Percentiles rank a stretch among this genome's conserved stretches.
phyloP scores from a whole-genome alignment of 148 eudicot genomes.

The Rhododendron molle region DNA sequence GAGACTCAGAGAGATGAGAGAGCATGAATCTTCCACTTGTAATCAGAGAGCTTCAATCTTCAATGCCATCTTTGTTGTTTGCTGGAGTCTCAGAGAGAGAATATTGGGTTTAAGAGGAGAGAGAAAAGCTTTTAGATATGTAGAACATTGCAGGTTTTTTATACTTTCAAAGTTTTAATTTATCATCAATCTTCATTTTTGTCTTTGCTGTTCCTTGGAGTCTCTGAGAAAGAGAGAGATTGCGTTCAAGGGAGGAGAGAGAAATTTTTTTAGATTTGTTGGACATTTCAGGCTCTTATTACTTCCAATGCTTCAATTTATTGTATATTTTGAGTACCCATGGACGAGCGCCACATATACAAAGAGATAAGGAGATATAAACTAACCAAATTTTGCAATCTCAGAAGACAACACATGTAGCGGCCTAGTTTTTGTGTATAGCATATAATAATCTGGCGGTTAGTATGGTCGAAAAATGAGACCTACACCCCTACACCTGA shows the following conservation, averaged over 20 bases:
- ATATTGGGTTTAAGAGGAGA: neutral
- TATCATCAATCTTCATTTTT: neutral
- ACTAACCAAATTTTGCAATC: neutral
- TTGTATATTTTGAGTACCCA: neutral
- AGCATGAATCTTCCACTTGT: neutral
- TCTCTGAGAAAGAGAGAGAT: neutral
- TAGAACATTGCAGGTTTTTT: neutral
- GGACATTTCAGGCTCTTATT: neutral
- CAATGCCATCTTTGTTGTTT: neutral
- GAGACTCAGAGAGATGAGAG: neutral
- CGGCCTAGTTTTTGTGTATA: neutral
- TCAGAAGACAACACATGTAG: neutral
- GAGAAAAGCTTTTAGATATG: neutral
- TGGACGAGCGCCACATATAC: neutral
- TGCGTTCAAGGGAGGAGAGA: neutral
- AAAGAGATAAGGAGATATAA: neutral
- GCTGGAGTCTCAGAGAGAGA: neutral
- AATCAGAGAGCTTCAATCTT: neutral
- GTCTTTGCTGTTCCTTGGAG: neutral
- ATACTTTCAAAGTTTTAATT: neutral
- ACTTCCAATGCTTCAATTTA: neutral
- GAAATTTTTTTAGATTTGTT: neutral
- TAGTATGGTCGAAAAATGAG: neutral
- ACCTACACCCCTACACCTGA: neutral
- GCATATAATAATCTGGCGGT: neutral